Evolutionary conservation across 352 stramenopile genomes (phyloP).

Genomic region (Phytopythium sindhum): DNA sequence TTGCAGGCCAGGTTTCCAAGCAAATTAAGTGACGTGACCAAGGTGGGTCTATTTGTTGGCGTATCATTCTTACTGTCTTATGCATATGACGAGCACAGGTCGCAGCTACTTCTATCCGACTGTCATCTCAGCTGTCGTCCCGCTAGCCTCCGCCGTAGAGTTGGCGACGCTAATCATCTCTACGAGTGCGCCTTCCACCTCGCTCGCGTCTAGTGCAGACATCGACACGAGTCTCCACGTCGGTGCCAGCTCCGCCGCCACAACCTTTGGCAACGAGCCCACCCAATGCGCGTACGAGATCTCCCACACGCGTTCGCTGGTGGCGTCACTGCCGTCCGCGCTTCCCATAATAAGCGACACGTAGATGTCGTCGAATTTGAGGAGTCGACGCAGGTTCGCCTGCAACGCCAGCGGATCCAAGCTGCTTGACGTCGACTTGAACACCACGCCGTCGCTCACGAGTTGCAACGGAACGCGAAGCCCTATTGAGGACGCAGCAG

Average conservation of each 20-base stretch:
- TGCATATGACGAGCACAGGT: background rate
- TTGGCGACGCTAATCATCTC: conserved; percentile 1
- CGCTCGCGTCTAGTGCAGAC: background rate
- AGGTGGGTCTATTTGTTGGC: background rate
- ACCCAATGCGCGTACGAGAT: conserved; percentile 34
- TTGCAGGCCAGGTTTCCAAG: background rate
- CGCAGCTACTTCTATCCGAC: background rate
- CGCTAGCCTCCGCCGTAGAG: background rate
- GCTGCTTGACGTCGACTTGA: conserved; percentile 19
- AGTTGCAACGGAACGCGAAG: conserved; percentile 20
- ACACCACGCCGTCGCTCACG: conserved; percentile 11
- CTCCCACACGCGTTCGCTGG: conserved; percentile 22
- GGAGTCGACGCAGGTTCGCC: conserved; percentile 19
- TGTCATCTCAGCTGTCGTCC: background rate
- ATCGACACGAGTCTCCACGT: conserved; percentile 23
- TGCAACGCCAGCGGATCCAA: conserved; percentile 18
- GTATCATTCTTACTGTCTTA: no score
- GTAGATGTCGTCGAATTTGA: conserved; percentile 39
- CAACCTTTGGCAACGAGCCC: conserved; percentile 22
- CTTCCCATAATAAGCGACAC: conserved; percentile 22
- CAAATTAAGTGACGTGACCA: no score
- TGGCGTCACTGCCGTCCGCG: conserved; percentile 10
- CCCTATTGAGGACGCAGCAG: conserved; percentile 1
- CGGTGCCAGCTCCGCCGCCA: conserved; percentile 14
- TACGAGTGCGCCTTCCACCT: background rate